phyloP scores from a whole-genome alignment of 345 rosid genomes.

The Aegle marmelos region DNA sequence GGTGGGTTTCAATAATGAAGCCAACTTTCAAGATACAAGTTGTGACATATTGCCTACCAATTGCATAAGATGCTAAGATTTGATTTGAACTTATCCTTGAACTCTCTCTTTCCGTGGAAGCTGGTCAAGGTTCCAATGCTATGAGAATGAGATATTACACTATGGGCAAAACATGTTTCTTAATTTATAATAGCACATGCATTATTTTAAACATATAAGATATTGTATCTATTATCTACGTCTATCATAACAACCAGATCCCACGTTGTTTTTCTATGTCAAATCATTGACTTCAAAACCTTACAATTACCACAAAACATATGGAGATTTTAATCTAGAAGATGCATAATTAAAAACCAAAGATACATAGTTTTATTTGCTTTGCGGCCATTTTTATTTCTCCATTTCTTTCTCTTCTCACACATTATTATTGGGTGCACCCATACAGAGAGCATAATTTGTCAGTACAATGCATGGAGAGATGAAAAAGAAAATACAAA shows the following conservation, averaged over 20 bases:
- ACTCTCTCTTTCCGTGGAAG: background rate
- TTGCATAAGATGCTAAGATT: constrained; percentile 5
- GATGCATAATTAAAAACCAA: background rate
- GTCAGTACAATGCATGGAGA: constrained; percentile 20
- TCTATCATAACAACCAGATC: constrained; percentile 7
- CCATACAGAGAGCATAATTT: background rate
- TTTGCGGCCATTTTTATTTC: constrained; percentile 9
- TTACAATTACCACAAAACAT: background rate
- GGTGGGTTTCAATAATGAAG: constrained; percentile 11
- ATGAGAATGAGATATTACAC: background rate
- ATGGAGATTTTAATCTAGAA: background rate
- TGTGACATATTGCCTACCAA: constrained; percentile 12
- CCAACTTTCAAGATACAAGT: background rate
- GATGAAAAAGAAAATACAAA: background rate
- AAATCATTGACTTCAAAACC: background rate
- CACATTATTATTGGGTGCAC: too few species aligned
- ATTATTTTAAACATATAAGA: background rate
- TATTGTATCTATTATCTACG: background rate
- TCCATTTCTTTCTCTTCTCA: background rate
- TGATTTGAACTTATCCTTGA: constrained; percentile 9
- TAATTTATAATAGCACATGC: background rate
- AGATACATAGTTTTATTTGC: background rate
- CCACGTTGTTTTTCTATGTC: background rate
- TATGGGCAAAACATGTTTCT: too few species aligned
- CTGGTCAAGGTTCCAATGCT: background rate